Percentiles rank a stretch among this genome's conserved stretches.
These are phyloP conservation scores for Nepenthes alata DNA, from an alignment of 179 eudicot species.

Conservation along the genomic window DNA sequence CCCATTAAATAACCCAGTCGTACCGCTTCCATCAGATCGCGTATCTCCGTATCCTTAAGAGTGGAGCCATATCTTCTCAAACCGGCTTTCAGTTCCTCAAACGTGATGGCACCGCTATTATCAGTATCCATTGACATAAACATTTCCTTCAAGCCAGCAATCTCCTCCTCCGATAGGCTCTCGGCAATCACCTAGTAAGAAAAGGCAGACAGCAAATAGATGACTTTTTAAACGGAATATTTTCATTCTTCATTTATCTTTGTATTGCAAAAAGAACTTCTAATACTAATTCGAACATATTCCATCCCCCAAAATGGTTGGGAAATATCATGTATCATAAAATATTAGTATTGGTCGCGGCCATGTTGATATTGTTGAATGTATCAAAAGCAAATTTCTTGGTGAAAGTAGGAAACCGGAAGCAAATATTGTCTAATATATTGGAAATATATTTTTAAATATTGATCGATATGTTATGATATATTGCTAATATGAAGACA, in stretches of 20 bases:
- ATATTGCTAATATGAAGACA: too few species aligned
- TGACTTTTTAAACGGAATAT: neutral
- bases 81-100: slow-evolving; percentile 85
- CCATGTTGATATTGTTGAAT: too few species aligned
- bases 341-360: too few species aligned
- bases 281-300: too few species aligned
- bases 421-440: too few species aligned
- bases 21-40: slow-evolving; percentile 91
- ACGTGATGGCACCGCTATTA: slow-evolving; percentile 82
- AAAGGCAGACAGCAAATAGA: neutral
- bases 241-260: neutral
- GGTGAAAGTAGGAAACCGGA: too few species aligned
- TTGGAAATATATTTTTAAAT: too few species aligned
- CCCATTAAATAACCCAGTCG: neutral
- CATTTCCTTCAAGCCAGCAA: slow-evolving; percentile 85
- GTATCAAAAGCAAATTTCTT: too few species aligned
- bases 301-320: too few species aligned
- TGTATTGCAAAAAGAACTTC: neutral
- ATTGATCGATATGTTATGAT: too few species aligned
- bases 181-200: slow-evolving; percentile 73
- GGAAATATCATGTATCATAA: too few species aligned
- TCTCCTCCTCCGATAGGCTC: slow-evolving; percentile 85
- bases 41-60: slow-evolving; percentile 72
- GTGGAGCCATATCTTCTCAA: slow-evolving; percentile 74
- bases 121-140: slow-evolving; percentile 79